Evolutionary conservation across 305 asterid genomes (phyloP), one percentile per base, ranked within the genome.

Genomic region (Andrographis paniculata): DNA sequence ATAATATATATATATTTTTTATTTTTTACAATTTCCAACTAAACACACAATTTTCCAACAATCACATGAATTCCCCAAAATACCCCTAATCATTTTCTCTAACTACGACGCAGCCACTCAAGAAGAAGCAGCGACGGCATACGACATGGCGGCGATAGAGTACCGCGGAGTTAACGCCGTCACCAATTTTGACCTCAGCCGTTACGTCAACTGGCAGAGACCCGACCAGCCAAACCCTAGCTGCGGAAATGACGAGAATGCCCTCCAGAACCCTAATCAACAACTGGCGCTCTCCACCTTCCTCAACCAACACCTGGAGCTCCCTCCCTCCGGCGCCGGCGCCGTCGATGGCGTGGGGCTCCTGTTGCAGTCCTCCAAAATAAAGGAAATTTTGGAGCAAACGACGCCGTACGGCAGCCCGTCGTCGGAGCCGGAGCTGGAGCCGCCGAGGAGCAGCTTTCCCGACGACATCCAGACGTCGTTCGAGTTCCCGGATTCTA

Each of bases 51-150:
- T n/a, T n/a, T n/a, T n/a, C n/a, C n/a, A n/a, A n/a, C n/a, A n/a
- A n/a, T 42, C 19, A 37, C n/a, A 9, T 21, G 40, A 51, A 13
- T 40, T 65, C 37, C 60, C 73, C 42, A 42, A 55, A 30, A 5
- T 51, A 38, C 56, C 75, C 82, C 59, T 39, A 36, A 28, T 17
- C 3, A 4, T 16, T 15, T 33, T 18, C 2, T n/a, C 31, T 39
- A 42, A 16, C 20, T 24, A 24, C 6, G 14, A 14, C 57, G 64
- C 60, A 89, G 98, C 92, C 49, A 89, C 95, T 2, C 87, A 89
- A 66, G 98, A 89, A 50, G 98, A 85, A 70, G 98, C 98, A 0
- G 98, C 98, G 31, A 65, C 77, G 0, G 98, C 98, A 1, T 89
- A 89, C 30, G 98, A 89, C 74, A 68, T 74, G 80, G 98, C 98